phyloP scores from a whole-genome alignment of 352 stramenopile species.

The Phytophthora fragariae region DNA sequence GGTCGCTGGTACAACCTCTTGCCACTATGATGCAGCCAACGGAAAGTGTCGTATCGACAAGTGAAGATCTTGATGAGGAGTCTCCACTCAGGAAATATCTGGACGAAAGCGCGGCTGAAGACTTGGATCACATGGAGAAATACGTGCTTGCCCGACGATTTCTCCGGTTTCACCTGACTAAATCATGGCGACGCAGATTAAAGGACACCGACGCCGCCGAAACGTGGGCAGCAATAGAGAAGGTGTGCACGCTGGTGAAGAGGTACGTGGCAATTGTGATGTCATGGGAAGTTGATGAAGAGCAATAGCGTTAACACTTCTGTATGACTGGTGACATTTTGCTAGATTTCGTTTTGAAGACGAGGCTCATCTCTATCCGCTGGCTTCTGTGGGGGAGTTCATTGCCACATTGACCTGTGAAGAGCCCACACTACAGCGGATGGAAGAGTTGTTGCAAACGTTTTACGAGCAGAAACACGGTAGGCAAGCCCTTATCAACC shows the following conservation, averaged over 20 bases:
- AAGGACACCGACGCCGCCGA: constrained; percentile 31
- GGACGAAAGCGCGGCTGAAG: constrained; percentile 39
- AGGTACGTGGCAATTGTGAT: constrained; percentile 37
- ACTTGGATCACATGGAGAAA: constrained; percentile 63
- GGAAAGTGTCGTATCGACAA: neutral
- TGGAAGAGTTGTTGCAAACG: constrained; percentile 49
- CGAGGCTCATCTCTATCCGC: constrained; percentile 70
- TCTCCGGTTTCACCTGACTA: constrained; percentile 54
- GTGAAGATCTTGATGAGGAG: constrained; percentile 9
- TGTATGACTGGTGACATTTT: neutral
- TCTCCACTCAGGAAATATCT: constrained; percentile 15
- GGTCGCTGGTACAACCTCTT: constrained; percentile 41
- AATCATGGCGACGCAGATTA: constrained; percentile 26
- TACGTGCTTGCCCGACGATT: constrained; percentile 66
- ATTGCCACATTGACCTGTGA: constrained; percentile 37
- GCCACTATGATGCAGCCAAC: constrained; percentile 23
- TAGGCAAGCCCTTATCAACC: constrained; percentile 7
- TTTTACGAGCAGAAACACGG: constrained; percentile 48
- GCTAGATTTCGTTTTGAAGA: constrained; percentile 67
- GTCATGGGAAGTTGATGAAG: neutral
- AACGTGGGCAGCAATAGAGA: constrained; percentile 46
- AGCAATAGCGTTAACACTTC: neutral
- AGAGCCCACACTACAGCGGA: constrained; percentile 40
- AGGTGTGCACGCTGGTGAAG: constrained; percentile 53
- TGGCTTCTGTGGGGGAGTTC: constrained; percentile 53